Evolutionary conservation across 768 basidiomycete genomes (phyloP).

Genomic region (Auriscalpium orientale): DNA sequence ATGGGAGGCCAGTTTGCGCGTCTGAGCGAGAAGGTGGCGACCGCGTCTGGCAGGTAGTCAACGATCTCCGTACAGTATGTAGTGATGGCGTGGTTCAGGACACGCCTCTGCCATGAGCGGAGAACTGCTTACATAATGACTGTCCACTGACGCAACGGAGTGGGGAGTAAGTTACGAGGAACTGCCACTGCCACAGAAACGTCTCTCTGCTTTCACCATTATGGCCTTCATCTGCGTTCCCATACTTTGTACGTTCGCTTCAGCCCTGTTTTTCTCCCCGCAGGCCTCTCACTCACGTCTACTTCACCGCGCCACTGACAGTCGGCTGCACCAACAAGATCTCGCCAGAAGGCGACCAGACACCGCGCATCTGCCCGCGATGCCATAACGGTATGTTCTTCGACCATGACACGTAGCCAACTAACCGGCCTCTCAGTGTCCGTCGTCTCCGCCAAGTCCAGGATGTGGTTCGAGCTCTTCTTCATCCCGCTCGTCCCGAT

Average conservation of each 20-base stretch:
- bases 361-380: slow-evolving; percentile 54
- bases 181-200: background rate
- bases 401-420: background rate
- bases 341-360: slow-evolving; percentile 46
- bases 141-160: too few relatives aligned
- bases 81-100: too few relatives aligned
- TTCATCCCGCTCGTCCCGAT: slow-evolving; percentile 67
- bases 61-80: too few relatives aligned
- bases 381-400: slow-evolving; percentile 58
- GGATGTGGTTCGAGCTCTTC: slow-evolving; percentile 72
- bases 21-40: too few relatives aligned
- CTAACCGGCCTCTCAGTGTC: slow-evolving; percentile 32
- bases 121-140: background rate
- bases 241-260: slow-evolving; percentile 21
- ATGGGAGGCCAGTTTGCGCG: too few relatives aligned
- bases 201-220: background rate
- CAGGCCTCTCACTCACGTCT: background rate
- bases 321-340: slow-evolving; percentile 62
- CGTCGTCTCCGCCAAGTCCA: slow-evolving; percentile 54
- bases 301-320: slow-evolving; percentile 20
- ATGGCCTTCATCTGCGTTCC: slow-evolving; percentile 23
- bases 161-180: background rate
- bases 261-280: slow-evolving; percentile 1
- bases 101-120: background rate
- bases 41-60: too few relatives aligned